Evolutionary conservation across 352 stramenopile species (phyloP), one percentile per base, ranked within the genome.

Genomic region (Elongisporangium prolatum): DNA sequence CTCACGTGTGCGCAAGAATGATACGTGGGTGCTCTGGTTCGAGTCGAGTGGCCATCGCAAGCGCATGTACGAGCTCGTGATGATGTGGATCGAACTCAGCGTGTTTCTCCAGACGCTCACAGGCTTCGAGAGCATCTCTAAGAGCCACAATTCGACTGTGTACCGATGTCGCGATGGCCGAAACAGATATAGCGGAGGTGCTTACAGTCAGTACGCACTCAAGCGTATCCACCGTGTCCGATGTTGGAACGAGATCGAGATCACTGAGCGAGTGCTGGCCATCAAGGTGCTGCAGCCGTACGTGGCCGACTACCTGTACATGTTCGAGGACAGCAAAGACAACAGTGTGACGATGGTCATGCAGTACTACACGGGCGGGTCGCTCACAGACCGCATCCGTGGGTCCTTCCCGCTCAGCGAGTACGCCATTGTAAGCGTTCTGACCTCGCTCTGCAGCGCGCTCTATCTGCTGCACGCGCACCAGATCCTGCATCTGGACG

Each of bases 311-410:
- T 89, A 89, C 56, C 57, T 75, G 24, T 77, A 71, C 69, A 74
- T 87, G 63, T 89, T 84, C 60, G 73, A 86, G 59, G 79, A 83
- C 57, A 59, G 49, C 25, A 73, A 72, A 48, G 55, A 74, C 60
- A 71, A 68, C 53, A 67, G 61, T 17, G 69, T 80, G 37, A 86
- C 77, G n/a, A 71, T 87, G 34, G 69, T 82, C 54, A 89, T 89
- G 77, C 72, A 83, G 51, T 69, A 75, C 65, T 89, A 89, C 54
- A 55, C 54, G 11, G 75, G 80, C 52, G 80, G 80, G 1, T 79
- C 80, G 18, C 60, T 89, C 2, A 66, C 64, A 0, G 80, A 88
- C 38, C 69, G 76, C 8, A 84, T 88, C 22, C 52, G 57, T 9
- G 61, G 72, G 21, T 48, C 48, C 9, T 75, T 75, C 0, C 47